Evolutionary conservation across 805 yeast species (phyloP).

Genomic region (Cyberlindnera xishuangbannaensis): DNA sequence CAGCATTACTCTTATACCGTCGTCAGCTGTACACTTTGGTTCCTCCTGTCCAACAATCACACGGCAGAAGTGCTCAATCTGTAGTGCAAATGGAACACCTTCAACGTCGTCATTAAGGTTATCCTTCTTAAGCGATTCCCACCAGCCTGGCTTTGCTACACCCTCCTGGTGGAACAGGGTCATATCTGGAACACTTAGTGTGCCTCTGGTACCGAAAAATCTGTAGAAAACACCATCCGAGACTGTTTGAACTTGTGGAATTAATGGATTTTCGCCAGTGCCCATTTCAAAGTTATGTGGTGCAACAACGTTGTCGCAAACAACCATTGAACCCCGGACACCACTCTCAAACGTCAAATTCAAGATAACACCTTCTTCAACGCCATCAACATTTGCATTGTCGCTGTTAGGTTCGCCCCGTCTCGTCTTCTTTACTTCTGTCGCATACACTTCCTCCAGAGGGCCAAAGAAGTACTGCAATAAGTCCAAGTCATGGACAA

Average conservation of each 20-base stretch:
- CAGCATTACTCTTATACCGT: constrained; percentile 15
- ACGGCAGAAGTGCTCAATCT: constrained; percentile 14
- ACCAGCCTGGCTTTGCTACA: constrained; percentile 13
- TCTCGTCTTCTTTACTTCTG: constrained; percentile 13
- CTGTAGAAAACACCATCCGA: constrained; percentile 17
- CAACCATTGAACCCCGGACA: constrained; percentile 13
- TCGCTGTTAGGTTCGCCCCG: constrained; percentile 2
- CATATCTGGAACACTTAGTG: constrained; percentile 15
- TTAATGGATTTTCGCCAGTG: constrained; percentile 19
- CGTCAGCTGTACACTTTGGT: constrained; percentile 13
- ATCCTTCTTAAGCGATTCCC: constrained; percentile 9
- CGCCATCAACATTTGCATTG: constrained; percentile 14
- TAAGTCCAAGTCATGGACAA: constrained; percentile 18
- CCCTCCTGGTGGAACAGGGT: constrained; percentile 13
- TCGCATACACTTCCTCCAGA: constrained; percentile 12
- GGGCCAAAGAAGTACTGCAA: constrained; percentile 17
- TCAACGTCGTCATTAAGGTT: constrained; percentile 3
- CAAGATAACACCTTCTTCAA: constrained; percentile 18
- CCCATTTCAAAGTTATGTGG: constrained; percentile 21
- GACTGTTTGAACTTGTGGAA: constrained; percentile 6
- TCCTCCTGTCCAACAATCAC: constrained; percentile 9
- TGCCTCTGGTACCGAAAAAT: constrained; percentile 16
- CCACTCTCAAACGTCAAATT: constrained; percentile 13
- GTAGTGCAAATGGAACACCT: constrained; percentile 15
- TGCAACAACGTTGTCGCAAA: constrained; percentile 17